Evolutionary conservation across 73 alveolate species (phyloP), one percentile per base, ranked within the genome.

Genomic region (Blepharisma japonicum): DNA sequence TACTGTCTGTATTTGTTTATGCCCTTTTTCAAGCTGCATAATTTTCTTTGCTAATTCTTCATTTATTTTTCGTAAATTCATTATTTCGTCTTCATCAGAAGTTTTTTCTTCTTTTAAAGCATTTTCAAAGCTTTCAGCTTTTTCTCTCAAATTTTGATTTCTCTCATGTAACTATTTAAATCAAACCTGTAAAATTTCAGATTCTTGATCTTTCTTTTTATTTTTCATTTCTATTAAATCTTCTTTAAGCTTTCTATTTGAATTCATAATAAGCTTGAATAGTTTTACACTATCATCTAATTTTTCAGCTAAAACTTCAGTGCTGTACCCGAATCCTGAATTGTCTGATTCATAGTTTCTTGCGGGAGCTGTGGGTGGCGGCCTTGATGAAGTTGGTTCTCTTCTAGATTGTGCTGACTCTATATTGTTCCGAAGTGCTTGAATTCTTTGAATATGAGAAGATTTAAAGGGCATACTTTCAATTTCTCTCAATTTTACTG

Each of bases 381-480:
- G 66, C 21, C 66, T 51, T 51, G n/a, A 18, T 18, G 21, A 14
- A 0, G 66, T 18, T 51, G 66, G 21, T 2, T 51, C 27, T 4
- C n/a, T 51, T 18, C 66, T 11, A 18, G 66, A 11, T 2, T 11
- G 66, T 0, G 66, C 66, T 14, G 66, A 14, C 21, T 51, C 66
- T 14, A 51, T 11, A 4, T 51, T 51, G 66, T 11, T 14, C 0
- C 66, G n/a, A 14, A 51, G 21, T 14, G 66, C 66, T 51, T 51
- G 66, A 51, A 51, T 51, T 51, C 66, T 51, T 51, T 51, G 66
- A 51, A 51, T 51, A 51, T 51, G 66, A 11, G 66, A 11, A 11
- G 66, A 51, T 11, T 11, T 18, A 51, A 51, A 51, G 21, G n/a
- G n/a, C 66, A 18, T 51, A 51, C 4, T 51, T 51, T 51, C 66